Conservation (phyloP, 1,139 yeast species). For the Kurtzmaniella quercitrusa region DNA sequence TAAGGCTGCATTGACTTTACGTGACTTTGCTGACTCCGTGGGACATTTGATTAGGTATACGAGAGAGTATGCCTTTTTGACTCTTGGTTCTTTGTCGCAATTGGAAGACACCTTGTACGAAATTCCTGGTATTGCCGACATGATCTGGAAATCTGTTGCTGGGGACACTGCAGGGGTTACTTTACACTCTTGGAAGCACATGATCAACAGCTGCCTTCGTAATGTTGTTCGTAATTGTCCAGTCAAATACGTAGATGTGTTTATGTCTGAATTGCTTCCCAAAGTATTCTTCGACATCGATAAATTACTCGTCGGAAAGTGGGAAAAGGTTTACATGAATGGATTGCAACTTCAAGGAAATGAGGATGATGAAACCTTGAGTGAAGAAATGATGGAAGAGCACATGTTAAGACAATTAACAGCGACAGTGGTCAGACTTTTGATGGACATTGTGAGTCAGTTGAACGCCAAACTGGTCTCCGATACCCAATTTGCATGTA, state of each 20-base stretch:
- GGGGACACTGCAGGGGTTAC: slow-evolving; percentile 86
- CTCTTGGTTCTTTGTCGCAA: slow-evolving; percentile 86
- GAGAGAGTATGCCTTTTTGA: slow-evolving; percentile 88
- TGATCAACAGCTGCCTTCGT: slow-evolving; percentile 84
- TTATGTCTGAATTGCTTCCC: slow-evolving; percentile 76
- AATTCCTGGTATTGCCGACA: slow-evolving; percentile 72
- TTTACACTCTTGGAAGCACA: slow-evolving; percentile 94
- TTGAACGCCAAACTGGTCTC: slow-evolving; percentile 40
- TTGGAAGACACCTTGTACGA: slow-evolving; percentile 86
- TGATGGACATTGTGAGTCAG: slow-evolving; percentile 89
- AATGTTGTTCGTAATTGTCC: slow-evolving; percentile 90
- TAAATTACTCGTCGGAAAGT: slow-evolving; percentile 59
- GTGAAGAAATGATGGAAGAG: slow-evolving; percentile 99
- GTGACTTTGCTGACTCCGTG: slow-evolving; percentile 98
- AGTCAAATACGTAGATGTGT: slow-evolving; percentile 55
- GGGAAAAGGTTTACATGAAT: slow-evolving; percentile 68
- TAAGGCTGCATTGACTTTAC: slow-evolving; percentile 84
- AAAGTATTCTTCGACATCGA: slow-evolving; percentile 71
- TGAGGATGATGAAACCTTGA: slow-evolving; percentile 75
- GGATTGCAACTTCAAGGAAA: slow-evolving; percentile 71
- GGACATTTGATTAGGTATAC: slow-evolving; percentile 95
- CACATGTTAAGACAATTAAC: slow-evolving; percentile 89
- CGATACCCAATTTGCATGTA: slow-evolving; percentile 60
- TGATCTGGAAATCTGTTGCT: slow-evolving; percentile 82
- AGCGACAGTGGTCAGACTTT: slow-evolving; percentile 83